Conservation (phyloP, 2,329 filamentous ascomycete species). For the Botrytis medusae region DNA sequence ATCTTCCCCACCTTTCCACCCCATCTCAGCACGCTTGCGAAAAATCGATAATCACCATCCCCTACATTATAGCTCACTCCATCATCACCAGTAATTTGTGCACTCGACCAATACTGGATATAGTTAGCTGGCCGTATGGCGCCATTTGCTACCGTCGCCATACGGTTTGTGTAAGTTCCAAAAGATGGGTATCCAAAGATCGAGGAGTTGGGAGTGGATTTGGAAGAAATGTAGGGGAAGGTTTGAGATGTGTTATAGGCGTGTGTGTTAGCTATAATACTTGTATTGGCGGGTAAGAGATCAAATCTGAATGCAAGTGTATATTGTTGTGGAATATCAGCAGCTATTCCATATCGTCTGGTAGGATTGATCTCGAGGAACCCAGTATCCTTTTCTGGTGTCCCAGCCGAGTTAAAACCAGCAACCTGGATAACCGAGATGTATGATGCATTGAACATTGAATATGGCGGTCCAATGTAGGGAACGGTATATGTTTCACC, state of each 20-base stretch:
- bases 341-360: slow-evolving; percentile 13
- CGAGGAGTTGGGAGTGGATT: neutral
- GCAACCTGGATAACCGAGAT: slow-evolving; percentile 12
- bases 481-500: slow-evolving; percentile 31
- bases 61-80: slow-evolving; percentile 8
- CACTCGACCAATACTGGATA: slow-evolving; percentile 17
- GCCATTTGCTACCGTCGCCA: neutral
- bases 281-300: slow-evolving; percentile 21
- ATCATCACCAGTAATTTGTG: neutral
- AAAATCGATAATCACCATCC: slow-evolving; percentile 21
- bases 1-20: neutral
- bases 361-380: slow-evolving; percentile 18
- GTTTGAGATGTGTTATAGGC: neutral
- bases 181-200: slow-evolving; percentile 19
- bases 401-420: neutral
- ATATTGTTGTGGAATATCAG: slow-evolving; percentile 16
- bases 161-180: slow-evolving; percentile 17
- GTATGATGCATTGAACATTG: slow-evolving; percentile 28
- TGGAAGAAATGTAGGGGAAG: neutral
- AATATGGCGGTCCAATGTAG: slow-evolving; percentile 36
- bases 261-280: slow-evolving; percentile 6
- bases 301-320: slow-evolving; percentile 18
- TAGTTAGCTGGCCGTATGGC: slow-evolving; percentile 16
- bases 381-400: neutral
- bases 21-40: slow-evolving; percentile 21